phyloP scores from a whole-genome alignment of 2,329 filamentous ascomycete genomes.

The Alternaria gaisen region DNA sequence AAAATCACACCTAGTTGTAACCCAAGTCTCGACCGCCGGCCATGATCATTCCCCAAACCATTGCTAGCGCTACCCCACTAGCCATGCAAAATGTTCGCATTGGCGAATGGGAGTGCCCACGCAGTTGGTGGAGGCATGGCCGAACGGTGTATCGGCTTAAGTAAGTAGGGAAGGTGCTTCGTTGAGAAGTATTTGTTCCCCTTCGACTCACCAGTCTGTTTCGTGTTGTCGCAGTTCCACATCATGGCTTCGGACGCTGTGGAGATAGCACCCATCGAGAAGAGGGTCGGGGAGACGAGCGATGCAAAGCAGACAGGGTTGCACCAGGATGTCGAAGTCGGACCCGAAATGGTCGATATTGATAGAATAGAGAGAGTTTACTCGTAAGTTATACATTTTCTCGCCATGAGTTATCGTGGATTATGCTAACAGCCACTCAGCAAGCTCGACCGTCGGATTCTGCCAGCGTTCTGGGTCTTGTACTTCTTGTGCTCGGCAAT shows the following conservation, averaged over 20 bases:
- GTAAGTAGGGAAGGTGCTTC: conserved; percentile 8
- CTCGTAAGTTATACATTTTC: conserved; percentile 34
- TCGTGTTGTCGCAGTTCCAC: background rate
- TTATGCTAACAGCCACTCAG: conserved; percentile 42
- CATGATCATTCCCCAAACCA: conserved; percentile 22
- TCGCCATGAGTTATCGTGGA: background rate
- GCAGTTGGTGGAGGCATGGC: background rate
- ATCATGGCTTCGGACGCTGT: conserved; percentile 35
- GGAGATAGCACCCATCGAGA: conserved; percentile 23
- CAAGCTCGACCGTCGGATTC: conserved; percentile 67
- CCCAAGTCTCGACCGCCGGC: conserved; percentile 7
- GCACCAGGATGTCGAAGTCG: conserved; percentile 46
- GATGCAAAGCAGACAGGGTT: conserved; percentile 36
- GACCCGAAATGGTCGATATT: conserved; percentile 43
- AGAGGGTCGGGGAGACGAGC: conserved; percentile 27
- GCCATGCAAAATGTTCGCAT: conserved; percentile 21
- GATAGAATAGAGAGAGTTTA: conserved; percentile 51
- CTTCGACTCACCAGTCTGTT: conserved; percentile 18
- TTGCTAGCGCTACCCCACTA: conserved; percentile 36
- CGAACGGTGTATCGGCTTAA: conserved; percentile 33
- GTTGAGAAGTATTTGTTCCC: background rate
- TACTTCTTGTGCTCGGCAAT: conserved; percentile 95
- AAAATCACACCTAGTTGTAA: background rate
- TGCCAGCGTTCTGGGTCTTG: conserved; percentile 83
- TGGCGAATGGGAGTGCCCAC: conserved; percentile 21